A percentile compares a stretch with the other conserved stretches of the same genome.
Evolutionary conservation across 2,329 filamentous ascomycete genomes (phyloP).

Genomic region (Pseudovirgaria hyperparasitica): DNA sequence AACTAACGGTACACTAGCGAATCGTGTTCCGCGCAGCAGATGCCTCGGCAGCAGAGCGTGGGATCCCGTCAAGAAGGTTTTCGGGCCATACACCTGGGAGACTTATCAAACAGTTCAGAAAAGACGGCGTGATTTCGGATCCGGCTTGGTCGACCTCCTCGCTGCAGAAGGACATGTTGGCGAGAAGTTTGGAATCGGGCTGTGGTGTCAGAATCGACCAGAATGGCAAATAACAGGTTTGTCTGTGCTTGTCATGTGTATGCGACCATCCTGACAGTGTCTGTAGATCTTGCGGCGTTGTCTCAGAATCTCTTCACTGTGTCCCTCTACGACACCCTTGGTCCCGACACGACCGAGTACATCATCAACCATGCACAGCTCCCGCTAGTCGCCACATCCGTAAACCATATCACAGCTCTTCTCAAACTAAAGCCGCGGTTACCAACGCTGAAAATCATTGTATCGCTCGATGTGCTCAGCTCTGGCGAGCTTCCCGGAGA

Average conservation of each 20-base stretch:
- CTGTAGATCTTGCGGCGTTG: conserved; percentile 65
- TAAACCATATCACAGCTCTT: conserved; percentile 69
- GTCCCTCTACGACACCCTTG: conserved; percentile 91
- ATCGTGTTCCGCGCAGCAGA: conserved; percentile 49
- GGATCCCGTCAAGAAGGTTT: conserved; percentile 60
- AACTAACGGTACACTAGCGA: conserved; percentile 27
- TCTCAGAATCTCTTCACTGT: conserved; percentile 83
- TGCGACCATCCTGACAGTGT: conserved; percentile 6
- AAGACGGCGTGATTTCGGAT: conserved; percentile 73
- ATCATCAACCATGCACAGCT: conserved; percentile 87
- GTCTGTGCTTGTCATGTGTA: conserved; percentile 8
- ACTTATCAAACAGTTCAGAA: conserved; percentile 68
- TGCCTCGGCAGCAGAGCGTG: conserved; percentile 75
- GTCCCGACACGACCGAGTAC: conserved; percentile 81
- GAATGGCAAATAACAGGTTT: conserved; percentile 76
- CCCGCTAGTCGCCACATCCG: conserved; percentile 60
- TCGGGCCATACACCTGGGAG: conserved; percentile 69
- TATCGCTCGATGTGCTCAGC: conserved; percentile 74
- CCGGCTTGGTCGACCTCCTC: conserved; percentile 73
- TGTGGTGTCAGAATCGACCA: conserved; percentile 79
- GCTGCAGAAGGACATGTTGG: conserved; percentile 49
- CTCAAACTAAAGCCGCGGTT: conserved; percentile 68
- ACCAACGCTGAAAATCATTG: conserved; percentile 72
- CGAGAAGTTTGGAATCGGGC: conserved; percentile 58
- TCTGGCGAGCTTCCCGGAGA: conserved; percentile 62